phyloP scores from a whole-genome alignment of 257 asterid genomes.

The Catharanthus roseus region DNA sequence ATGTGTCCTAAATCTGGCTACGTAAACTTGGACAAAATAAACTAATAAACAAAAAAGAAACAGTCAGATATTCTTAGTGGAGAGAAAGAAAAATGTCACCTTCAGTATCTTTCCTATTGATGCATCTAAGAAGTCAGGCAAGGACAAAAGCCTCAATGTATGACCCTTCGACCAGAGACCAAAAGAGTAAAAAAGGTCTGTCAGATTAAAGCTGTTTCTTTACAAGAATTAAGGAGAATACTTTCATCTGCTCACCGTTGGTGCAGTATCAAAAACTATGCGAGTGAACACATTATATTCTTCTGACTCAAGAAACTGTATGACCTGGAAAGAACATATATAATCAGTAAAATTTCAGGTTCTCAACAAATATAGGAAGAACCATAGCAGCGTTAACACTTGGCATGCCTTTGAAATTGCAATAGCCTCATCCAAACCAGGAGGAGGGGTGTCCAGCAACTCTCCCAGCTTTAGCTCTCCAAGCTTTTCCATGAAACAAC shows the following conservation, averaged over 20 bases:
- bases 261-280: slow-evolving; percentile 96
- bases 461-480: slow-evolving; percentile 98
- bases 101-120: slow-evolving; percentile 95
- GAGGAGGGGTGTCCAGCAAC: slow-evolving; percentile 98
- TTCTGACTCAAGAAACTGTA: slow-evolving; percentile 83
- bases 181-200: slow-evolving; percentile 7
- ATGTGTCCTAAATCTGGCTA: not conserved
- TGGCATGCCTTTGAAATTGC: slow-evolving; percentile 88
- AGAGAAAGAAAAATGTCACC: slow-evolving; percentile 35
- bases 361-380: slow-evolving; percentile 20
- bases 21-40: not conserved
- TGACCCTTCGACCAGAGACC: slow-evolving; percentile 57
- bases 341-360: slow-evolving; percentile 24
- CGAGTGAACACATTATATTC: slow-evolving; percentile 96
- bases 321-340: slow-evolving; percentile 57
- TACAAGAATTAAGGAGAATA: slow-evolving; percentile 13
- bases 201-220: slow-evolving; percentile 21
- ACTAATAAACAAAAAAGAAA: not conserved
- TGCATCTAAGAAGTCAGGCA: slow-evolving; percentile 95
- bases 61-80: slow-evolving; percentile 2
- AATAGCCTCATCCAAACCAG: slow-evolving; percentile 97
- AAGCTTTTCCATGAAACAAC: slow-evolving; percentile 40
- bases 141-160: slow-evolving; percentile 77
- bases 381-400: not conserved
- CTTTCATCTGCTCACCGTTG: slow-evolving; percentile 64